These are phyloP conservation scores for Mortierella sp. DNA, from an alignment of 371 early-diverging fungal genomes.

Conservation along the genomic window DNA sequence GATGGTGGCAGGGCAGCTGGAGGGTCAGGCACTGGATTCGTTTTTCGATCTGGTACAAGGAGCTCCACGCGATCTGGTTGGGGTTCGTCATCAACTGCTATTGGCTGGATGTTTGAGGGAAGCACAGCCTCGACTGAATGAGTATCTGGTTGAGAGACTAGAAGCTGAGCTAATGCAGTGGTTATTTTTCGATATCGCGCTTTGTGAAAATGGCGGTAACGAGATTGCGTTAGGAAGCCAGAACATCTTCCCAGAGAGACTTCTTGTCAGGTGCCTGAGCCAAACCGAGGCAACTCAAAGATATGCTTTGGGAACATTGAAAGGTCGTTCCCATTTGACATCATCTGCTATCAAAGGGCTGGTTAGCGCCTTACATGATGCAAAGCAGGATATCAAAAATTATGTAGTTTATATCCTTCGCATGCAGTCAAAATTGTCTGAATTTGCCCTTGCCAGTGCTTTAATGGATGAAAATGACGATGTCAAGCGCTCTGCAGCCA, in stretches of 20 bases:
- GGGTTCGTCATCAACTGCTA: slow-evolving; percentile 16
- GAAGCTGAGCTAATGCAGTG: slow-evolving; percentile 7
- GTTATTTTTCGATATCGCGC: not conserved
- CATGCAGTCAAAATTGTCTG: too few relatives aligned
- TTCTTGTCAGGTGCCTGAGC: not conserved
- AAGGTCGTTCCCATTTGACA: too few relatives aligned
- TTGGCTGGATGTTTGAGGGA: slow-evolving; percentile 24
- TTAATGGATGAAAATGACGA: too few relatives aligned
- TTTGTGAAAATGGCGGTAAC: not conserved
- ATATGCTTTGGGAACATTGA: too few relatives aligned
- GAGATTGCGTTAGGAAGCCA: not conserved
- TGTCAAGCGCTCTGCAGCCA: not conserved
- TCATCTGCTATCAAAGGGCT: too few relatives aligned
- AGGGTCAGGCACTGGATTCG: not conserved
- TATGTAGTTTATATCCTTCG: too few relatives aligned
- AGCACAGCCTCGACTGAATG: slow-evolving; percentile 5
- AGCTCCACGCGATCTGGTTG: slow-evolving; percentile 27
- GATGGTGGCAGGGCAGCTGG: too few relatives aligned
- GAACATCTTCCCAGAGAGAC: not conserved
- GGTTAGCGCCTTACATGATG: not conserved
- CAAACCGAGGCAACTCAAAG: not conserved
- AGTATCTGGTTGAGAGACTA: not conserved
- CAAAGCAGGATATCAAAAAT: too few relatives aligned
- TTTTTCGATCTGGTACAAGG: slow-evolving; percentile 10
- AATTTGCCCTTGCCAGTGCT: too few relatives aligned